Evolutionary conservation across 331 rosid species (phyloP).

Genomic region (Telfairia occidentalis): DNA sequence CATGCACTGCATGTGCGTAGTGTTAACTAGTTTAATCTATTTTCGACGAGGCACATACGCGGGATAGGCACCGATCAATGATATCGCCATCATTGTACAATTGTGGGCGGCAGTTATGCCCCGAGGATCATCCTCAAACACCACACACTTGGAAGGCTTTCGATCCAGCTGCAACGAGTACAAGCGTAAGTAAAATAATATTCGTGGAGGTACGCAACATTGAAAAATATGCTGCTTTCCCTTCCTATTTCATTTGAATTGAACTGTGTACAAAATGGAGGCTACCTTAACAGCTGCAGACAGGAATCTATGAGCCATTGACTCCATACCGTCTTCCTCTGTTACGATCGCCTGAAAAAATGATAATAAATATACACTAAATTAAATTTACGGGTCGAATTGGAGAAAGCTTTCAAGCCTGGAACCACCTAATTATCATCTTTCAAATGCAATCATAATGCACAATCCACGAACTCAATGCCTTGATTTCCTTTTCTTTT

Average conservation of each 20-base stretch:
- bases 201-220: not conserved
- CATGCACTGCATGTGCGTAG: not conserved
- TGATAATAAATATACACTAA: slow-evolving; percentile 20
- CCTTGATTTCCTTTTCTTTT: not conserved
- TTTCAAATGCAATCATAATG: not conserved
- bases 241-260: not conserved
- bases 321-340: slow-evolving; percentile 98
- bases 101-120: slow-evolving; percentile 97
- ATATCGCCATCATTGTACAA: slow-evolving; percentile 96
- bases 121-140: slow-evolving; percentile 92
- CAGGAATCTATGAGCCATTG: slow-evolving; percentile 95
- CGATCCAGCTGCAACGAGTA: slow-evolving; percentile 62
- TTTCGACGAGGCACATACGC: slow-evolving; percentile 43
- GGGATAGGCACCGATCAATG: slow-evolving; percentile 75
- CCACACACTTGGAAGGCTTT: slow-evolving; percentile 92
- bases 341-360: slow-evolving; percentile 69
- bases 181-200: not conserved
- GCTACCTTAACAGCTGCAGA: slow-evolving; percentile 96
- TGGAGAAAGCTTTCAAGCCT: not conserved
- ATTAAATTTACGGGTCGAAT: not conserved
- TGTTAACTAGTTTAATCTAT: not conserved
- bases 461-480: not conserved
- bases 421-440: not conserved
- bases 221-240: not conserved
- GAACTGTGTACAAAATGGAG: not conserved